Conservation (phyloP, 176 grass and related monocot genomes). For the Saccharum officinarum region DNA sequence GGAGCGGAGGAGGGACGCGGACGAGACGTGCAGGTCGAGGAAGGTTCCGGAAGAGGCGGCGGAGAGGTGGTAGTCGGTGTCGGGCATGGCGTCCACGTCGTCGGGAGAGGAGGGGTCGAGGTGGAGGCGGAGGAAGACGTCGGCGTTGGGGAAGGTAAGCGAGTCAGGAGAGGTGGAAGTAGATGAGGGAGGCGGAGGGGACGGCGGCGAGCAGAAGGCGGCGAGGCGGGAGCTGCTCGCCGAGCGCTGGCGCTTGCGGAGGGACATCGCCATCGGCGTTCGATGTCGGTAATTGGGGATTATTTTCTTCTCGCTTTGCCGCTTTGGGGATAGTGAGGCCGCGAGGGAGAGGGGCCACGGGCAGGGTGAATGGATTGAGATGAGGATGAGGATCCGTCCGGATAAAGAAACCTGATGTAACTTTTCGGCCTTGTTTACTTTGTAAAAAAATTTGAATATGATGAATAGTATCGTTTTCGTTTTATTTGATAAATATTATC, state of each 20-base stretch:
- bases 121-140: slow-evolving; percentile 65
- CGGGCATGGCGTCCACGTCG: neutral
- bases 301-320: neutral
- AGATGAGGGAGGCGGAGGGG: neutral
- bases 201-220: slow-evolving; percentile 35
- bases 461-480: no score
- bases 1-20: slow-evolving; percentile 50
- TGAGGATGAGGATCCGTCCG: neutral
- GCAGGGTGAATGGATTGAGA: slow-evolving; percentile 40
- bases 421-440: no score
- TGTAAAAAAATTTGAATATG: no score
- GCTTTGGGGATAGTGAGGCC: neutral
- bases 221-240: slow-evolving; percentile 59
- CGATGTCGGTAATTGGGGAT: slow-evolving; percentile 22
- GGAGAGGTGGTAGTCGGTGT: neutral
- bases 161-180: slow-evolving; percentile 18
- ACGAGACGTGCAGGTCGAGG: slow-evolving; percentile 33
- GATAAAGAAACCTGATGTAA: neutral
- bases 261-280: slow-evolving; percentile 47
- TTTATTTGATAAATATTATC: no score
- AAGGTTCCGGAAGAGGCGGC: neutral
- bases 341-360: neutral
- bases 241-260: slow-evolving; percentile 76
- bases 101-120: slow-evolving; percentile 34
- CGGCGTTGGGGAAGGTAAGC: slow-evolving; percentile 53